A percentile compares a stretch with the other conserved stretches of the same genome.
Evolutionary conservation across 1,284 basidiomycete genomes (phyloP).

Genomic region (Ganoderma boninense): DNA sequence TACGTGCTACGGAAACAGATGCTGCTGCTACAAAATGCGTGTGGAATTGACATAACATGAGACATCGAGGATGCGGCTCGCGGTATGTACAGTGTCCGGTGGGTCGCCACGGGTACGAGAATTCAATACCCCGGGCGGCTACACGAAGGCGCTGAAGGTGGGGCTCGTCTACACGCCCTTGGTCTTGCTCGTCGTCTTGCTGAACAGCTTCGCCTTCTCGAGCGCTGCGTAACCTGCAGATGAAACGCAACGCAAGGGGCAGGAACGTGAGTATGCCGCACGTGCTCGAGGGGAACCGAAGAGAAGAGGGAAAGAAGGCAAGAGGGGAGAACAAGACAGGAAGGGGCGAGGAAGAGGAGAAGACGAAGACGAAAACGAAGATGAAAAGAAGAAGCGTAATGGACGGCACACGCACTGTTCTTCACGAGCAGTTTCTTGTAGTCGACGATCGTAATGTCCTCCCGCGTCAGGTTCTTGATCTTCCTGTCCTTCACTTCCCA

Average conservation of each 20-base stretch:
- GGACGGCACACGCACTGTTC: constrained; percentile 58
- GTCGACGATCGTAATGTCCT: constrained; percentile 89
- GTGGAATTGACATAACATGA: neutral
- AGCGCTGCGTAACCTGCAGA: constrained; percentile 73
- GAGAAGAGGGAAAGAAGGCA: constrained; percentile 1
- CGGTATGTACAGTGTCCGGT: neutral
- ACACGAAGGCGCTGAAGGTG: too few species aligned
- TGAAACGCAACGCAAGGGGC: constrained; percentile 5
- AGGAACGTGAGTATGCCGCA: constrained; percentile 19
- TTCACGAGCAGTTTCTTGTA: constrained; percentile 87
- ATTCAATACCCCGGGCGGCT: too few species aligned
- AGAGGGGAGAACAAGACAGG: constrained; percentile 1
- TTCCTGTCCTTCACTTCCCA: constrained; percentile 98
- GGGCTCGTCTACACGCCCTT: constrained; percentile 41
- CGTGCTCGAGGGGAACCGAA: neutral
- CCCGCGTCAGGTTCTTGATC: constrained; percentile 91
- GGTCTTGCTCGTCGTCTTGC: constrained; percentile 76
- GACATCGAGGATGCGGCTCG: neutral
- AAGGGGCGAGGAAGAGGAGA: neutral
- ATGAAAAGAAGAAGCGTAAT: neutral
- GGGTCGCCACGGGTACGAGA: too few species aligned
- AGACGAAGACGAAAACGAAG: neutral
- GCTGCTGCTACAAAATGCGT: constrained; percentile 28
- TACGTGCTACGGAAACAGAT: constrained; percentile 24
- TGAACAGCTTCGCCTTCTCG: constrained; percentile 93